Evolutionary conservation across 176 grass and related monocot genomes (phyloP), one percentile per base, ranked within the genome.

Genomic region (bread wheat (Triticum aestivum)): DNA sequence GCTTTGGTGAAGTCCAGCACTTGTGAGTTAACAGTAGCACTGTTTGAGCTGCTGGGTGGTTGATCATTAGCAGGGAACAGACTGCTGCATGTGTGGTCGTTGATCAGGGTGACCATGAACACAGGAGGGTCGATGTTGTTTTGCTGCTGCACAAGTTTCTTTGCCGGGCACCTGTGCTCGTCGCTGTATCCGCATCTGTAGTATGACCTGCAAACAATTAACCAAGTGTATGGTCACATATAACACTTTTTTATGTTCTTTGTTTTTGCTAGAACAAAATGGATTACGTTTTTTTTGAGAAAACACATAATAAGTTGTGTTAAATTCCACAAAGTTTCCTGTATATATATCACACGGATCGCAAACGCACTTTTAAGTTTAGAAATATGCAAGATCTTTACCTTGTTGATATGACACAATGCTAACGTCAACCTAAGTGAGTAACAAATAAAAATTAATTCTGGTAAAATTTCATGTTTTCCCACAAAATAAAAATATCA

Each of bases 171-270:
- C 52, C 44, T 85, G 18, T 81, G 64, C 9, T 85, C 86, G 13
- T 85, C 70, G 1, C 64, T 70, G 71, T 82, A 91, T 64, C 82
- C 78, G 32, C 90, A 91, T 85, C 79, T 88, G 51, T 91, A 91
- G 86, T 91, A 91, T 41, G 75, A 27, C 70, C 90, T 91, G 86
- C 26, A 82, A 77, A 90, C 30, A 35, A 13, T 34, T 51, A 38
- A 4, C 14, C 41, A 4, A 80, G 8, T 0, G 1, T 35, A 64
- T 29, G 37, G 15, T 41, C 7, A 2, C 33, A 9, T 59, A 29
- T 49, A 69, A 5, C 56, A 47, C 4, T 54, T 54, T 33, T 32
- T 54, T 9, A 18, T 10, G 8, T 49, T 51, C 8, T 15, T 0
- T 21, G 6, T 56, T 56, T 75, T 49, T 0, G 0, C 4, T 29